Evolutionary conservation across 2,329 filamentous ascomycete genomes (phyloP), one percentile per base, ranked within the genome.

Genomic region (Penicillium sp.): DNA sequence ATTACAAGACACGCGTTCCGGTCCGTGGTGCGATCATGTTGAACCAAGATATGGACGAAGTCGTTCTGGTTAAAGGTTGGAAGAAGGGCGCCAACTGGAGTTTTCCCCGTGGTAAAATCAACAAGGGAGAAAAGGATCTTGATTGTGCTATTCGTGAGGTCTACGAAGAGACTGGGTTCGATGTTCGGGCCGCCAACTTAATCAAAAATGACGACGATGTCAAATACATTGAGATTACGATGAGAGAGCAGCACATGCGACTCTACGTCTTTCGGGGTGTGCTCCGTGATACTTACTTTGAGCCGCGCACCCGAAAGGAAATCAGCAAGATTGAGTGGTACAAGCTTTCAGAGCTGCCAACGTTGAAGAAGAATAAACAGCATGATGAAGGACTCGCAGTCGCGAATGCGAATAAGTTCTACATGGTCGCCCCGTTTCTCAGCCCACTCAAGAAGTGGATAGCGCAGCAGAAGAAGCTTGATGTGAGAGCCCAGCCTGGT

Each of bases 261-360:
- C 83, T 99, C 36, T 99, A 94, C 71, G 89, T 97, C 48, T 96
- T 99, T 71, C 87, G 91, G 52, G 87, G 92, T 61, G 86, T 99
- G 3, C 90, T 92, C 15, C 89, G 90, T 81, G 87, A 96, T 67
- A 93, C 91, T 0, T 75, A 87, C 59, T 99, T 99, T 70, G 89
- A 93, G 73, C 91, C 95, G 4, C 87, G 87, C 65, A 97, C 94
- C 6, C 84, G 95, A 55, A 97, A 97, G 75, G 95, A 99, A 74
- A 99, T 99, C 70, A 96, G 93, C 76, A 95, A 91, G 76, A 96
- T 99, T 58, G 82, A 91, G 71, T 99, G 94, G 94, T 97, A 95
- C 77, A 91, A 87, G 65, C 79, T 99, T 40, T 89, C 89, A 0
- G 92, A 97, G 59, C 82, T 99, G 27, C 93, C 94, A 0, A 91